Base-by-base conservation (phyloP, 768 basidiomycete species). In the Boletus rubescentipes region DNA sequence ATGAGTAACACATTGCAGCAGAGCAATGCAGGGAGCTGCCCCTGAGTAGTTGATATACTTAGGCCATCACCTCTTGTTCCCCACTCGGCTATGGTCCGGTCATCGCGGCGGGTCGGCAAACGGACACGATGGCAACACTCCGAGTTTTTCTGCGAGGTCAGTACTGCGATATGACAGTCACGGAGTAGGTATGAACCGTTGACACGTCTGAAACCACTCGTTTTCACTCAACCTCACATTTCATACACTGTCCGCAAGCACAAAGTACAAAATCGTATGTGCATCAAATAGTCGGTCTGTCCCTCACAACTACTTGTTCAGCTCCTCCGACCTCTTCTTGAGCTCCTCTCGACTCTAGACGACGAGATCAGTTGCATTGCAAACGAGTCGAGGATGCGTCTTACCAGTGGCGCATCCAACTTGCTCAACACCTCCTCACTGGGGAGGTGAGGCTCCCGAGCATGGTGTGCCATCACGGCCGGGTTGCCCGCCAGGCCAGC, bases 331-430 rank as follows among this genome's bases (percentile, higher is more conserved):
- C 43, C 73, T 70, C 40, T 72, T 77, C 49, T 64, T 67, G 30
- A 84, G 67, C 60, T 84, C 82, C 44, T 84, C 82, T 21, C 72
- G 75, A 52, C 74, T 79, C 83, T 84, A 51, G 9, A 31, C 2
- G 46, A 10, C 21, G 14, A 31, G 8, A 31, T 60, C 37, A 42
- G 55, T 18, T 18, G 31, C 18, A 40, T 44, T 5, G 8, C 1
- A 4, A 9, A 37, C 20, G 6, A 26, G 9, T 5, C 4, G 15
- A 3, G 8, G 7, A 5, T 7, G 35, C 36, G 16, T n/a, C 78
- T 44, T 52, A 83, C 84, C 71, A 73, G 46, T 31, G 83, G 79
- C 37, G 75, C 64, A 35, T 77, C 80, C 37, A 85, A 47, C 39
- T 70, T 77, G 46, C 74, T 75, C 67, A 74, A 50, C 42, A 77